Conservation (phyloP, 2,329 filamentous ascomycete species). For the Cephalotrichum gorgonifer region DNA sequence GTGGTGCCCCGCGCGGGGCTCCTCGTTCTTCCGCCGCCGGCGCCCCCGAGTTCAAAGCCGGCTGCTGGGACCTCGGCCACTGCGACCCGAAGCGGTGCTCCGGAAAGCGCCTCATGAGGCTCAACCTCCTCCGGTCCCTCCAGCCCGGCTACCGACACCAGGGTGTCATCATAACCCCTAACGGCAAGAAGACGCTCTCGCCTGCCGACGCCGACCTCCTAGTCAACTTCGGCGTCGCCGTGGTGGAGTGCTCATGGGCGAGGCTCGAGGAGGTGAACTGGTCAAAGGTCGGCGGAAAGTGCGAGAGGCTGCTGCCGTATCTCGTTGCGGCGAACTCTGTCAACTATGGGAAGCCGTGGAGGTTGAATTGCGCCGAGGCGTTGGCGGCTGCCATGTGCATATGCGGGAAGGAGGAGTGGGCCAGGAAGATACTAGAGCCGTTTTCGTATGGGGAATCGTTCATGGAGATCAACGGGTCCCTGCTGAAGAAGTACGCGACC, state of each 20-base stretch:
- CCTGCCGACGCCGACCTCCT: conserved; percentile 73
- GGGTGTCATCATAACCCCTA: conserved; percentile 89
- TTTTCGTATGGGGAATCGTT: conserved; percentile 88
- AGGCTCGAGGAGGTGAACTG: conserved; percentile 86
- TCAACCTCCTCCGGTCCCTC: conserved; percentile 88
- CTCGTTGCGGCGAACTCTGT: conserved; percentile 93
- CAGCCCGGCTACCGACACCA: conserved; percentile 84
- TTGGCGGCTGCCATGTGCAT: conserved; percentile 88
- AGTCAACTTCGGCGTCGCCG: conserved; percentile 83
- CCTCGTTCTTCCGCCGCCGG: conserved; percentile 36
- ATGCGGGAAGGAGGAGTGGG: conserved; percentile 87
- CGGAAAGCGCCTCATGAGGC: conserved; percentile 84
- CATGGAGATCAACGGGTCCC: conserved; percentile 74
- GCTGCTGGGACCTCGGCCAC: conserved; percentile 96
- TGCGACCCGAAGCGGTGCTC: conserved; percentile 96
- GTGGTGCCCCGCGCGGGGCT: conserved; percentile 36
- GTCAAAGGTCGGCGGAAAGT: conserved; percentile 83
- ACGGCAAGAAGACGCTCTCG: conserved; percentile 76
- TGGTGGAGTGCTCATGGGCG: conserved; percentile 97
- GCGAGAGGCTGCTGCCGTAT: conserved; percentile 83
- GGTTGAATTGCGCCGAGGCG: conserved; percentile 91
- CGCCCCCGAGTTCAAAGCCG: conserved; percentile 68
- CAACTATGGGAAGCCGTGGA: conserved; percentile 94
- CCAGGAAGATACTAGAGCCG: conserved; percentile 66
- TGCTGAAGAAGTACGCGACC: conserved; percentile 76